A percentile compares a stretch with the other conserved stretches of the same genome.
Evolutionary conservation across 1,284 basidiomycete species (phyloP).

Genomic region (Ganoderma leucocontextum): DNA sequence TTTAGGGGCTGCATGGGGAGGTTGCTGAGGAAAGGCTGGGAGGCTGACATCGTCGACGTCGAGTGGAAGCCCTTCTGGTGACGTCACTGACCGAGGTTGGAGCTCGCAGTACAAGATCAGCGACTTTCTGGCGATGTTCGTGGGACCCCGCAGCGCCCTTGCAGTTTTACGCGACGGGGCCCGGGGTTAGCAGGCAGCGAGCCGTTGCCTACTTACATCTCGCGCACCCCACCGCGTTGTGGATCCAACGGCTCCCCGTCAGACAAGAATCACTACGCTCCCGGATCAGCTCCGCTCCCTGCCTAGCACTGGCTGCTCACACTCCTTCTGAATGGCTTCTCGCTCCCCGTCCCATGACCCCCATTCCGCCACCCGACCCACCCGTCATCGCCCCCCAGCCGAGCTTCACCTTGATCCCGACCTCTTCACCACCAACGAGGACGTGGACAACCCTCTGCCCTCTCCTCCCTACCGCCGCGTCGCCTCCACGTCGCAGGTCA

Average conservation of each 20-base stretch:
- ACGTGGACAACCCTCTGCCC: conserved; percentile 38
- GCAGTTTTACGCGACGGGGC: conserved; percentile 1
- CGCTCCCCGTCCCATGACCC: conserved; percentile 23
- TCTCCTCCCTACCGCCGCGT: conserved; percentile 45
- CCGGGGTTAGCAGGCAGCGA: not conserved
- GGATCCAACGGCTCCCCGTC: conserved; percentile 2
- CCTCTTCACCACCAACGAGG: conserved; percentile 38
- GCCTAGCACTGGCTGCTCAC: not conserved
- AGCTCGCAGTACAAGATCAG: not conserved
- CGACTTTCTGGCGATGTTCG: not conserved
- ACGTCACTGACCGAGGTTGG: not conserved
- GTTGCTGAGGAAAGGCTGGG: conserved; percentile 10
- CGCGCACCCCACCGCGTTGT: not conserved
- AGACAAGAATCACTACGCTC: not conserved
- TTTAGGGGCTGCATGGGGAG: not conserved
- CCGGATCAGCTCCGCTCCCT: conserved; percentile 1
- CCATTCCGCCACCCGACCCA: conserved; percentile 10
- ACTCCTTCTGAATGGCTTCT: conserved; percentile 16
- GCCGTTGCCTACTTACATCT: not conserved
- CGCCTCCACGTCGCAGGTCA: conserved; percentile 39
- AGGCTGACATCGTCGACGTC: conserved; percentile 4
- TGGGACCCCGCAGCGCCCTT: not conserved
- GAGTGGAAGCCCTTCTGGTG: not conserved
- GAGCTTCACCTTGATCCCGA: conserved; percentile 28
- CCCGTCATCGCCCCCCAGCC: conserved; percentile 19